phyloP scores from a whole-genome alignment of 2,329 filamentous ascomycete genomes.

The Tolypocladium guangdongense region DNA sequence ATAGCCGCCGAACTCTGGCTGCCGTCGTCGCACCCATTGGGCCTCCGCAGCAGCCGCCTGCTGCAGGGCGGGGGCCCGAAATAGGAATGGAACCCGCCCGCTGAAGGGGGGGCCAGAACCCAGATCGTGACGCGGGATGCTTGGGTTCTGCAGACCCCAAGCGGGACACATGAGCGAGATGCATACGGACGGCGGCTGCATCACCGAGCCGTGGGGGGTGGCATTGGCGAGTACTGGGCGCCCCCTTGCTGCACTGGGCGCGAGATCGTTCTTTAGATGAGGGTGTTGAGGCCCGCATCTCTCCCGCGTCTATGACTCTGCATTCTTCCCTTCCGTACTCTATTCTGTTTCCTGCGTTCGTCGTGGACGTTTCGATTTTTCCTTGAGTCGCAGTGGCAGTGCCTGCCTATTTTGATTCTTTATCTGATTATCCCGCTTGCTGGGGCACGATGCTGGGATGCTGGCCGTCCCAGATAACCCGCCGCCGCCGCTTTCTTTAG shows the following conservation, averaged over 20 bases:
- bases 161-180: background rate
- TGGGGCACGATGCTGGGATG: conserved; percentile 22
- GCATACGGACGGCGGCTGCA: background rate
- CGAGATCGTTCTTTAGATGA: background rate
- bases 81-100: background rate
- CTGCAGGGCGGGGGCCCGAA: background rate
- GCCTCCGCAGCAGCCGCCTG: background rate
- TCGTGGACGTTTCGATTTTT: conserved; percentile 1
- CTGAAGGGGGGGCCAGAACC: background rate
- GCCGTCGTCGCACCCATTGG: background rate
- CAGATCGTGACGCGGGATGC: background rate
- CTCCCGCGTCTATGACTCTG: conserved; percentile 3
- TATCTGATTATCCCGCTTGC: background rate
- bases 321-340: conserved; percentile 12
- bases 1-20: background rate
- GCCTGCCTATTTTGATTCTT: background rate
- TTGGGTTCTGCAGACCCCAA: background rate
- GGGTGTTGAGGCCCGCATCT: background rate
- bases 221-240: background rate
- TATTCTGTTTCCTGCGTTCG: conserved; percentile 7
- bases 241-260: background rate
- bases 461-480: conserved; percentile 20
- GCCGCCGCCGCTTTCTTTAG: conserved; percentile 1
- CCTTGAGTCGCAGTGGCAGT: conserved; percentile 1
- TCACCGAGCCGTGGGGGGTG: background rate